Base-by-base conservation (phyloP, 2,329 filamentous ascomycete species). In the Paracoccidioides lutzii region DNA sequence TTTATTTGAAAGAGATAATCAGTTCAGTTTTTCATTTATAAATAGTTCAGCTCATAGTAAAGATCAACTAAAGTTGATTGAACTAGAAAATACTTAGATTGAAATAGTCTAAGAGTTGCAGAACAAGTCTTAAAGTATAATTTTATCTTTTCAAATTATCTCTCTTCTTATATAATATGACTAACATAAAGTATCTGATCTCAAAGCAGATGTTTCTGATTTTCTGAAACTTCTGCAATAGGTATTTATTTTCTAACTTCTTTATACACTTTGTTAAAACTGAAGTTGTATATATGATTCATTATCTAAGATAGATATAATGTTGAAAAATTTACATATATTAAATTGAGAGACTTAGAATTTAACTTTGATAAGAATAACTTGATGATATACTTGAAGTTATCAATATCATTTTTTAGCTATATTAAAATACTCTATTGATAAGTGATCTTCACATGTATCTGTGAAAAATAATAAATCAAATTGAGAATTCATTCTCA, bases 41-140 rank as follows among this genome's bases (percentile, higher is more conserved):
- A n/a, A 37, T 54, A 53, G 42, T 8, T 32, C n/a, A 54, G 22
- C 52, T 54, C 52, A 28, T 41, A 54, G 41, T 54, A 44, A 46
- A 46, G 30, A 54, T 54, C n/a, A n/a, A 41, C 41, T 15, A 54
- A 41, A 35, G 15, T 10, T n/a, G 52, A 54, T 44, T 54, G 41
- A 54, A 45, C 15, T 8, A 45, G 38, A 30, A 30, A 45, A 14
- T 22, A n/a, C 14, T 53, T 43, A 33, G 12, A 44, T 44, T 44
- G 5, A 30, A 5, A n/a, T 10, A 53, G 52, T 10, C 41, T 15
- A 2, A 40, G 52, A 53, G 38, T 44, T n/a, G 9, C n/a, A 43
- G 35, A 30, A 15, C 9, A 53, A 43, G 5, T 53, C 5, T 42
- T 5, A 12, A 42, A 15, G 40, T n/a, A 42, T 8, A 42, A n/a